Conservation (phyloP, 2,329 filamentous ascomycete genomes). For the Exophiala bonariae region DNA sequence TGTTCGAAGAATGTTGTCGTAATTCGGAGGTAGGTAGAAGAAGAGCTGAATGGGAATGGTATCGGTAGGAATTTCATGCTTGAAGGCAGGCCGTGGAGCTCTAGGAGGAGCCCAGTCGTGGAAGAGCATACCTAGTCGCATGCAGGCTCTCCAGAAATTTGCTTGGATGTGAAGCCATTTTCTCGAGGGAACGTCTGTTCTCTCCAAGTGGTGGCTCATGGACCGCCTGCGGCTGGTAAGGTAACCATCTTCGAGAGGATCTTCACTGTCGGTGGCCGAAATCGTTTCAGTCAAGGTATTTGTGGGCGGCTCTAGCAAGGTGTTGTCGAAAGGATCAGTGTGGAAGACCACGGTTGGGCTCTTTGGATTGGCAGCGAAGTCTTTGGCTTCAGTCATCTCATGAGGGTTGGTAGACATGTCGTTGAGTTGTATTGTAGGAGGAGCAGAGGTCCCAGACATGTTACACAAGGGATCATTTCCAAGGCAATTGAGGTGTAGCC, state of each 20-base stretch:
- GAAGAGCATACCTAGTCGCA: slow-evolving; percentile 68
- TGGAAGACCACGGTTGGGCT: slow-evolving; percentile 12
- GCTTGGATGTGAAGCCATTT: slow-evolving; percentile 65
- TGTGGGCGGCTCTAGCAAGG: background rate
- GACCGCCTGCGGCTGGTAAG: slow-evolving; percentile 19
- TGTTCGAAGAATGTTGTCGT: slow-evolving; percentile 31
- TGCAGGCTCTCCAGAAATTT: slow-evolving; percentile 65
- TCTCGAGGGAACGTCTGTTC: slow-evolving; percentile 37
- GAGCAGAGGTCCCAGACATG: background rate
- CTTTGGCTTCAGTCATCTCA: slow-evolving; percentile 19
- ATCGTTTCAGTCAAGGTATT: slow-evolving; percentile 13
- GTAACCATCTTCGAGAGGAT: slow-evolving; percentile 7
- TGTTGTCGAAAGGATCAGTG: slow-evolving; percentile 6
- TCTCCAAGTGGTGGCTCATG: slow-evolving; percentile 27
- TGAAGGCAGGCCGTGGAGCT: slow-evolving; percentile 62
- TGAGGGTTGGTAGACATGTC: slow-evolving; percentile 4
- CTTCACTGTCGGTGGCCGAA: background rate
- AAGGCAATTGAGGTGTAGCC: background rate
- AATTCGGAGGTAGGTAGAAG: slow-evolving; percentile 59
- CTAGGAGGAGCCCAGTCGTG: slow-evolving; percentile 63
- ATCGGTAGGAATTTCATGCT: slow-evolving; percentile 54
- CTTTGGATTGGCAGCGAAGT: slow-evolving; percentile 17
- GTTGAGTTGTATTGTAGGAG: slow-evolving; percentile 1
- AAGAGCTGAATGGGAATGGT: slow-evolving; percentile 54
- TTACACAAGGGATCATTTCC: background rate